Evolutionary conservation across 192 early-diverging fungal species (phyloP).

Genomic region (Funneliformis geosporum): DNA sequence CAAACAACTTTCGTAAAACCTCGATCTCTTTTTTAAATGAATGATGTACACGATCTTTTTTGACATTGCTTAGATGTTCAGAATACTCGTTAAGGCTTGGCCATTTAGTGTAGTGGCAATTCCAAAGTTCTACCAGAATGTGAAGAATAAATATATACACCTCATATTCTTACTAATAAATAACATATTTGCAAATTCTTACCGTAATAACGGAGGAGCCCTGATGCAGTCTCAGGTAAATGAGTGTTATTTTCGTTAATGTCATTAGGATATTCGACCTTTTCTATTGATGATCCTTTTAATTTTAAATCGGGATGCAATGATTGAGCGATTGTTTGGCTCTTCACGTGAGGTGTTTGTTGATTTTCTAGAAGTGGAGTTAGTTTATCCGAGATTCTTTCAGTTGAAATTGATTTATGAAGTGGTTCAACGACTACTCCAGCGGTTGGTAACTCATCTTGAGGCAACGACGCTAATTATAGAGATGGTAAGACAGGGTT

Average conservation of each 20-base stretch:
- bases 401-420: too few relatives aligned
- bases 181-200: conserved; percentile 10
- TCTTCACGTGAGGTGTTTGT: too few relatives aligned
- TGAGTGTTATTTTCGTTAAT: background rate
- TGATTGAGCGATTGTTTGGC: too few relatives aligned
- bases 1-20: background rate
- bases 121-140: conserved; percentile 5
- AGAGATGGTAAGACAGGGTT: too few relatives aligned
- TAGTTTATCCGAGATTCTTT: too few relatives aligned
- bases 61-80: background rate
- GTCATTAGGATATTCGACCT: too few relatives aligned
- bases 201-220: conserved; percentile 5
- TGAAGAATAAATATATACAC: background rate
- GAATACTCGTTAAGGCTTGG: background rate
- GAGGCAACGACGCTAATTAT: too few relatives aligned
- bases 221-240: conserved; percentile 4
- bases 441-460: too few relatives aligned
- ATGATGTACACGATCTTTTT: conserved; percentile 1
- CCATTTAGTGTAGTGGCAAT: background rate
- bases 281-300: too few relatives aligned
- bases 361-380: too few relatives aligned
- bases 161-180: background rate
- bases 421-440: too few relatives aligned
- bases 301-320: too few relatives aligned
- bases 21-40: conserved; percentile 11